phyloP scores from a whole-genome alignment of 345 rosid species.

The Heritiera fomes region DNA sequence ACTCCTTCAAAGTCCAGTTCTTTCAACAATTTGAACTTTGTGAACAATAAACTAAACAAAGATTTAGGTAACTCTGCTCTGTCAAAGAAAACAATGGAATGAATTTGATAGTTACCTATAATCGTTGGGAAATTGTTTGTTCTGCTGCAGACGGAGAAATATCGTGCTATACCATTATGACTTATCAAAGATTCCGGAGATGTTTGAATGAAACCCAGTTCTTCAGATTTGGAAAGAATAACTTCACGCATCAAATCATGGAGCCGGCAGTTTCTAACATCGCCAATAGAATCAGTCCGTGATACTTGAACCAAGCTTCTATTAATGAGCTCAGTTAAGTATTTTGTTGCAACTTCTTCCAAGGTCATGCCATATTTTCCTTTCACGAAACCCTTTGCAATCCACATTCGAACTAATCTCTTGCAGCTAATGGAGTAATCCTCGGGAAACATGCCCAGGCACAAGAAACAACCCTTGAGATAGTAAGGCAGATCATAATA shows the following conservation, averaged over 20 bases:
- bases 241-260: neutral
- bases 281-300: neutral
- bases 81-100: slow-evolving; percentile 24
- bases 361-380: neutral
- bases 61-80: neutral
- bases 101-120: neutral
- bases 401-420: too few relatives aligned
- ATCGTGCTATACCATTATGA: neutral
- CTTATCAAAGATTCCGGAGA: neutral
- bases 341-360: neutral
- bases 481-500: too few relatives aligned
- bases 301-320: slow-evolving; percentile 12
- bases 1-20: slow-evolving; percentile 27
- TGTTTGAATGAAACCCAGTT: neutral
- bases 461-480: too few relatives aligned
- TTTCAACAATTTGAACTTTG: slow-evolving; percentile 23
- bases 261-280: neutral
- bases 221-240: neutral
- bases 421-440: too few relatives aligned
- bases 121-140: neutral
- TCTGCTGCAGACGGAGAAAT: neutral
- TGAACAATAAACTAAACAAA: neutral
- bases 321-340: neutral
- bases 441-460: too few relatives aligned
- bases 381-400: too few relatives aligned